Percentiles rank a stretch among this genome's conserved stretches.
These are phyloP conservation scores for Phalaenopsis equestris DNA, from an alignment of 106 monocot genomes.

Conservation along the genomic window DNA sequence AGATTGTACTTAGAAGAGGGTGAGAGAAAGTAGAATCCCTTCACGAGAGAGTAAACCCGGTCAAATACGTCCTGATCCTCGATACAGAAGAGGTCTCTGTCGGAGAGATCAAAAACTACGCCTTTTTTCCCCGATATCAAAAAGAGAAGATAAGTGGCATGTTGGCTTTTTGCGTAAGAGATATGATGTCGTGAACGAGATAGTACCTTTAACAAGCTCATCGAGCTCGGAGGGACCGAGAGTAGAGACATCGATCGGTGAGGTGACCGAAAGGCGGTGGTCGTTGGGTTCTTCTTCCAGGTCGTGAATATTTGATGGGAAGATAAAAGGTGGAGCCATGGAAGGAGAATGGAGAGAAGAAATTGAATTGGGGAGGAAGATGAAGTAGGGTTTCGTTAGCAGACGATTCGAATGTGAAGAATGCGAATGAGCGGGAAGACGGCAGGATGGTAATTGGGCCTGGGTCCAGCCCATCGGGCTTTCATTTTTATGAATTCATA, in stretches of 20 bases:
- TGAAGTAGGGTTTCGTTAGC: background rate
- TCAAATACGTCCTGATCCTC: conserved; percentile 89
- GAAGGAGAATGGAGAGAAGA: background rate
- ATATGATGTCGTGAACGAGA: background rate
- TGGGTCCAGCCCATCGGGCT: too few species aligned
- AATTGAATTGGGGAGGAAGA: background rate
- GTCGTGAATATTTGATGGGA: conserved; percentile 53
- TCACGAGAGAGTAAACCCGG: conserved; percentile 69
- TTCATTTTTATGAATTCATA: too few species aligned
- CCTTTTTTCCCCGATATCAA: conserved; percentile 22
- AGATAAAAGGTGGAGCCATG: conserved; percentile 63
- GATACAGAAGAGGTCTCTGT: conserved; percentile 78
- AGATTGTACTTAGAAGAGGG: conserved; percentile 53
- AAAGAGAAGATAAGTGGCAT: background rate
- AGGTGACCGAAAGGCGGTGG: conserved; percentile 33
- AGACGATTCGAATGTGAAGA: background rate
- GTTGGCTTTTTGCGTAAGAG: background rate
- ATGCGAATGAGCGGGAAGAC: background rate
- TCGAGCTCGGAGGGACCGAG: conserved; percentile 69
- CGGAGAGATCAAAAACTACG: conserved; percentile 80
- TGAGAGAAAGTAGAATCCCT: conserved; percentile 35
- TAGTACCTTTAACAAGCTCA: conserved; percentile 69
- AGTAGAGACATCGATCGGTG: conserved; percentile 27
- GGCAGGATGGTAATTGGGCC: background rate
- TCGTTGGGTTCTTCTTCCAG: conserved; percentile 40